Conservation (phyloP, 257 asterid genomes). For the Solanum phureja region DNA sequence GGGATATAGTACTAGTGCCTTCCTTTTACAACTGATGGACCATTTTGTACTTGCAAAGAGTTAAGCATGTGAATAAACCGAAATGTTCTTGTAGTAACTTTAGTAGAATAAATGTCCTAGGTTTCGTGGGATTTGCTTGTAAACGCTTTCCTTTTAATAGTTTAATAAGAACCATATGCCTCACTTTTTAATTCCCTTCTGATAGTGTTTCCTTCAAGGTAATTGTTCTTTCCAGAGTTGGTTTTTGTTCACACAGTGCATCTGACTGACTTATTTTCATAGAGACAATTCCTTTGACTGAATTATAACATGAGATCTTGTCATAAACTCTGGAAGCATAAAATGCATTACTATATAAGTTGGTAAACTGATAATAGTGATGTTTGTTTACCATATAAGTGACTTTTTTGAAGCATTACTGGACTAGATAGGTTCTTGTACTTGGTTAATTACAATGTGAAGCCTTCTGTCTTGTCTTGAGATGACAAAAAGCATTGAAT, state of each 20-base stretch:
- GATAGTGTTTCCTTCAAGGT: not conserved
- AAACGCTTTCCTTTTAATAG: not conserved
- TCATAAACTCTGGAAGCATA: not conserved
- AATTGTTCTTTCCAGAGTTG: not conserved
- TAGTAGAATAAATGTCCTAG: not conserved
- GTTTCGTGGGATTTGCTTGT: not conserved
- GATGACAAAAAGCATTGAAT: not conserved
- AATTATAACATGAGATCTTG: not conserved
- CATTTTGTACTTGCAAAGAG: not conserved
- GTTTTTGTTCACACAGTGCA: not conserved
- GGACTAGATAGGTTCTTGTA: not conserved
- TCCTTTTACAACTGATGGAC: not conserved
- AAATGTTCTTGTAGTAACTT: not conserved
- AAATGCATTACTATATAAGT: not conserved
- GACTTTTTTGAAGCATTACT: not conserved
- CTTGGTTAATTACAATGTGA: not conserved
- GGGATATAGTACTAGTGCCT: not conserved
- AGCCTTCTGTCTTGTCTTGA: not conserved
- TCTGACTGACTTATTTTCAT: not conserved
- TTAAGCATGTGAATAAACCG: not conserved
- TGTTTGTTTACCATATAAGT: not conserved
- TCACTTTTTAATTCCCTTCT: not conserved
- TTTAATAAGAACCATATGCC: not conserved
- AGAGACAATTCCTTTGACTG: not conserved
- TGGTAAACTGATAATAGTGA: not conserved